Evolutionary conservation across 2,329 filamentous ascomycete species (phyloP).

Genomic region (Aspergillus fijiensis): DNA sequence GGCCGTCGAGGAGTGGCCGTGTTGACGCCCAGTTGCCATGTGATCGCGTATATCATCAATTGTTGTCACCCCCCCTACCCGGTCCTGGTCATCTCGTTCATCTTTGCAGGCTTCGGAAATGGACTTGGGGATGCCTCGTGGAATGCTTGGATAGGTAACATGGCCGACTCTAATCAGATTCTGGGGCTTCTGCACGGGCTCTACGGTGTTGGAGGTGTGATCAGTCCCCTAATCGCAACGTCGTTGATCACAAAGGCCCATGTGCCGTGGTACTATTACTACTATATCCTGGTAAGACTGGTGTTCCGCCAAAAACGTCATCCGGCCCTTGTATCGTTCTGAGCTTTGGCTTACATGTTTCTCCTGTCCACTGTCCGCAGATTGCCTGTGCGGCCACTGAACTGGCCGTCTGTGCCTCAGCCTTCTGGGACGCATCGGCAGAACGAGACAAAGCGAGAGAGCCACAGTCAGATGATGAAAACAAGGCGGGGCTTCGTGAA

Average conservation of each 20-base stretch:
- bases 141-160: conserved; percentile 67
- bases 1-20: conserved; percentile 72
- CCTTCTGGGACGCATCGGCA: conserved; percentile 16
- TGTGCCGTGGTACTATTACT: conserved; percentile 70
- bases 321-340: no score
- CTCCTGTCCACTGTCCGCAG: neutral
- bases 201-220: conserved; percentile 71
- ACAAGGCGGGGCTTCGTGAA: conserved; percentile 4
- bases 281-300: conserved; percentile 67
- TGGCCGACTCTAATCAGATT: conserved; percentile 71
- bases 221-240: conserved; percentile 70
- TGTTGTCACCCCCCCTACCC: conserved; percentile 45
- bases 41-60: conserved; percentile 40
- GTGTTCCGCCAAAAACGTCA: no score
- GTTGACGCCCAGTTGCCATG: conserved; percentile 55
- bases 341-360: neutral
- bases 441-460: neutral
- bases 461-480: neutral
- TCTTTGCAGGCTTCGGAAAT: conserved; percentile 44
- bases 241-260: conserved; percentile 65
- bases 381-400: conserved; percentile 29
- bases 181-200: conserved; percentile 70
- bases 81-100: conserved; percentile 41
- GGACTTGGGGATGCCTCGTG: conserved; percentile 54
- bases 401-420: conserved; percentile 17